phyloP scores from a whole-genome alignment of 2,329 filamentous ascomycete genomes.

The Arthroderma sp. region DNA sequence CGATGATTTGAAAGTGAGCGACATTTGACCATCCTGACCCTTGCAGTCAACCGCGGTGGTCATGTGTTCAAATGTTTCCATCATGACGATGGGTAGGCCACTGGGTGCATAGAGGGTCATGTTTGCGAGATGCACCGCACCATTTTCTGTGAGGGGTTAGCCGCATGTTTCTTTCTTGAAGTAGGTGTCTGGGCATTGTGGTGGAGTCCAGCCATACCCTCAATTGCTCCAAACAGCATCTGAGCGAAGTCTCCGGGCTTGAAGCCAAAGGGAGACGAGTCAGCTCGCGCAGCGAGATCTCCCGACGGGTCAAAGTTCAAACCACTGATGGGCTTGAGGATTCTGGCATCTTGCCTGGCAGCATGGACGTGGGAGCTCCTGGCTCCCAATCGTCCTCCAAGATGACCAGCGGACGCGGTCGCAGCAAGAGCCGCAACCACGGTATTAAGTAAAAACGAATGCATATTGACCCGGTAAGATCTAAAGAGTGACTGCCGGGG shows the following conservation, averaged over 20 bases:
- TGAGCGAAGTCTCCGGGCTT: constrained; percentile 12
- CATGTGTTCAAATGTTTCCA: constrained; percentile 21
- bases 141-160: not conserved
- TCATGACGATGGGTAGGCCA: constrained; percentile 18
- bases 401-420: constrained; percentile 5
- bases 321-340: constrained; percentile 3
- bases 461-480: not conserved
- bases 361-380: not conserved
- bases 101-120: constrained; percentile 21
- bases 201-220: constrained; percentile 8
- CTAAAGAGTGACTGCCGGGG: too few species aligned
- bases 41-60: constrained; percentile 18
- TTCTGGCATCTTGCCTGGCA: constrained; percentile 2
- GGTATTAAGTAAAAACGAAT: constrained; percentile 4
- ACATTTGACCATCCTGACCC: constrained; percentile 15
- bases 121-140: constrained; percentile 14
- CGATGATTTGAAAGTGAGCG: constrained; percentile 17
- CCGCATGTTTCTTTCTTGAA: too few species aligned
- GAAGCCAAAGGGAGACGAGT: constrained; percentile 13
- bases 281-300: constrained; percentile 7
- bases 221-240: constrained; percentile 18
- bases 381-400: not conserved
- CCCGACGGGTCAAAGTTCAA: constrained; percentile 3
- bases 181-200: not conserved
- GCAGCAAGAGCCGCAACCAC: constrained; percentile 6